Evolutionary conservation across 345 rosid species (phyloP).

Genomic region (Lepidium aucheri): DNA sequence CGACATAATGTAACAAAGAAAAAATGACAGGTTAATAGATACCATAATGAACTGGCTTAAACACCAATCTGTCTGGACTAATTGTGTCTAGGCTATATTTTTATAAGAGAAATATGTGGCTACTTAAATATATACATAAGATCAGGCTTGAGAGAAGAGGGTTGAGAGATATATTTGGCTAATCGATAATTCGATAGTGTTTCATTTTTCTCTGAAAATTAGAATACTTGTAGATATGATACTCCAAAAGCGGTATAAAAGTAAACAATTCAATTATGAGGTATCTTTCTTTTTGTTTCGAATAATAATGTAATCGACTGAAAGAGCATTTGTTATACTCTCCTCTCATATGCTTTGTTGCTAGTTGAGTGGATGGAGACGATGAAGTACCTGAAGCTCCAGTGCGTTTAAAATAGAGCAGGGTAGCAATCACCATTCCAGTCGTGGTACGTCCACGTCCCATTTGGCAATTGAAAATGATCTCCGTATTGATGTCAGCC

Average conservation of each 20-base stretch:
- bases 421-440: constrained; percentile 97
- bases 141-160: constrained; percentile 2
- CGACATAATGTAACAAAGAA: constrained; percentile 1
- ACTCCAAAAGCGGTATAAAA: not conserved
- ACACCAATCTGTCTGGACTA: not conserved
- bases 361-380: constrained; percentile 12
- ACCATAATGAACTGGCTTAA: not conserved
- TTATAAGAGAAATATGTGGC: not conserved
- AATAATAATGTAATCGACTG: not conserved
- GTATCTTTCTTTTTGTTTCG: not conserved
- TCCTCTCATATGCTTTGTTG: not conserved
- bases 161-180: not conserved
- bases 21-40: constrained; percentile 10
- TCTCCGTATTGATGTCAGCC: constrained; percentile 60
- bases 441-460: constrained; percentile 99
- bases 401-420: constrained; percentile 78
- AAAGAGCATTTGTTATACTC: not conserved
- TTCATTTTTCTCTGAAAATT: constrained; percentile 4
- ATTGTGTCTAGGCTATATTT: not conserved
- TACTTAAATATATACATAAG: not conserved
- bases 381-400: constrained; percentile 72
- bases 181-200: not conserved
- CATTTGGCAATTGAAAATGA: constrained; percentile 96
- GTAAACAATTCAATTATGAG: not conserved
- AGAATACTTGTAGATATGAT: not conserved